phyloP scores from a whole-genome alignment of 176 grass and related monocot genomes.

The Hyparrhenia diplandra region DNA sequence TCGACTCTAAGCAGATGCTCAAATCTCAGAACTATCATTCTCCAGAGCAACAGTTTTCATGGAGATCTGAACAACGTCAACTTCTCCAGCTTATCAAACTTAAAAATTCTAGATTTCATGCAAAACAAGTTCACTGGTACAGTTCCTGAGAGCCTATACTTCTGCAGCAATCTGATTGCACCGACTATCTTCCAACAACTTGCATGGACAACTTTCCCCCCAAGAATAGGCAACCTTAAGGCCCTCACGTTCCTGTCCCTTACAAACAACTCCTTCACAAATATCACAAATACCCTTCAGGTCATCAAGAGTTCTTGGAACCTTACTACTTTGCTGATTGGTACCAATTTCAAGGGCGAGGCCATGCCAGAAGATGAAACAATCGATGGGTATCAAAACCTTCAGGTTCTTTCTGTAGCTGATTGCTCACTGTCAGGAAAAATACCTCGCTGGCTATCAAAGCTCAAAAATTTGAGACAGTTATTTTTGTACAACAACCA shows the following conservation, averaged over 20 bases:
- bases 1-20: constrained; percentile 3
- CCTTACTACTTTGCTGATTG: not conserved
- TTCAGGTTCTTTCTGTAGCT: not conserved
- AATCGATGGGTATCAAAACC: not conserved
- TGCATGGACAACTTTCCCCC: constrained; percentile 11
- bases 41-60: not conserved
- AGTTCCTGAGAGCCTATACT: constrained; percentile 29
- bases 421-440: not conserved
- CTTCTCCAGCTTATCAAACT: constrained; percentile 22
- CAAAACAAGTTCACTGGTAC: not conserved
- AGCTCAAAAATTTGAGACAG: not conserved
- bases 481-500: not conserved
- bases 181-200: not conserved
- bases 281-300: constrained; percentile 22
- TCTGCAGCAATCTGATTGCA: constrained; percentile 6
- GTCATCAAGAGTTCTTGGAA: not conserved
- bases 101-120: constrained; percentile 27
- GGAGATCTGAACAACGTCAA: constrained; percentile 5
- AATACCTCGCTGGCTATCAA: constrained; percentile 37
- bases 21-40: not conserved
- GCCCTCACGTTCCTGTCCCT: constrained; percentile 11
- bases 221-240: not conserved
- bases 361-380: not conserved
- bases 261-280: not conserved
- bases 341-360: not conserved